Conservation (phyloP, 1,284 basidiomycete genomes). For the Agroathelia rolfsii region DNA sequence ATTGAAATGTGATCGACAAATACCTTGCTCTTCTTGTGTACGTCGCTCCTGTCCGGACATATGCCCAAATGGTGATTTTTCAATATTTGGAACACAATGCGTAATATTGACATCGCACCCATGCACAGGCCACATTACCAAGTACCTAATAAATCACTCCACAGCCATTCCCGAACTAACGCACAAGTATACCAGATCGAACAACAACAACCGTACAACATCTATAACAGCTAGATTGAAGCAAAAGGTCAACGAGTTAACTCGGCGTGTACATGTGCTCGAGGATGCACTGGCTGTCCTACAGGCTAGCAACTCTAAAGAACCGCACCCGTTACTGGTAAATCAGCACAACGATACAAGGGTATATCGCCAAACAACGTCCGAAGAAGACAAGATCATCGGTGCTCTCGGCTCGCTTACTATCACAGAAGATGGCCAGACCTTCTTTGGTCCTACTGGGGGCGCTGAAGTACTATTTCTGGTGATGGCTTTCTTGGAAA, state of each 20-base stretch:
- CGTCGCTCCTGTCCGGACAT: too few species aligned
- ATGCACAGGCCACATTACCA: constrained; percentile 10
- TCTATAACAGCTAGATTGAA: constrained; percentile 3
- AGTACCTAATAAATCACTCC: neutral
- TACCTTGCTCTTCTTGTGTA: too few species aligned
- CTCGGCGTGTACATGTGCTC: constrained; percentile 27
- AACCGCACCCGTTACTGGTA: constrained; percentile 44
- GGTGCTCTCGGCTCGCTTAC: constrained; percentile 22
- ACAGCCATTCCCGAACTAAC: neutral
- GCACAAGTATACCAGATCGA: too few species aligned
- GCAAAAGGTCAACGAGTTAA: constrained; percentile 1
- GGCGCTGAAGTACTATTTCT: constrained; percentile 22
- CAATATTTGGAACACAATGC: too few species aligned
- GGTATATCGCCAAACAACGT: too few species aligned
- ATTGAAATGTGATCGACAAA: constrained; percentile 12
- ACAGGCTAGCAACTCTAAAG: constrained; percentile 28
- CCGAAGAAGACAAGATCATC: constrained; percentile 6
- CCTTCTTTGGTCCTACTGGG: constrained; percentile 27
- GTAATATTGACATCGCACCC: too few species aligned
- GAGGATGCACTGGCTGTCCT: constrained; percentile 43
- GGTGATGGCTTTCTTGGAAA: constrained; percentile 15
- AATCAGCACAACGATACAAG: too few species aligned
- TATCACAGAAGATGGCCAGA: constrained; percentile 25
- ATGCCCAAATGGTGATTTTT: too few species aligned
- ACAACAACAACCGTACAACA: too few species aligned